Evolutionary conservation across 257 asterid genomes (phyloP).

Genomic region (Nyctanthes arbortristis): DNA sequence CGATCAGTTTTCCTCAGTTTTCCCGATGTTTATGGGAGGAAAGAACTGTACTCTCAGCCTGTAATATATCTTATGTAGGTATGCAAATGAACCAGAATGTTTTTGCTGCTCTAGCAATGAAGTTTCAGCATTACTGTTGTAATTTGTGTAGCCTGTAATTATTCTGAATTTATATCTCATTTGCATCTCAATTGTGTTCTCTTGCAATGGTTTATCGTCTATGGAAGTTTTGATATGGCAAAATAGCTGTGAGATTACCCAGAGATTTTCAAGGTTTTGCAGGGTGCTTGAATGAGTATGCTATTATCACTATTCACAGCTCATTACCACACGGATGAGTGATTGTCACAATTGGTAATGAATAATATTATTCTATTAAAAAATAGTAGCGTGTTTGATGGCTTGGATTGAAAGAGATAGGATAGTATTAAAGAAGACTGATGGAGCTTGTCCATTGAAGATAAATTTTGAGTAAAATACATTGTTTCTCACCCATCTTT

Average conservation of each 20-base stretch:
- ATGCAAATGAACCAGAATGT: conserved; percentile 16
- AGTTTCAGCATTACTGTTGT: neutral
- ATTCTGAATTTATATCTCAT: neutral
- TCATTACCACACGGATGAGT: too few species aligned
- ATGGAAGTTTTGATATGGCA: conserved; percentile 2
- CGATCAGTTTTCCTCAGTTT: conserved; percentile 13
- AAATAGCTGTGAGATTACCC: too few species aligned
- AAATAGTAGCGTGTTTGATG: too few species aligned
- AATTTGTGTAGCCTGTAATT: neutral
- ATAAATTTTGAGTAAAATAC: too few species aligned
- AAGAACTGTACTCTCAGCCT: neutral
- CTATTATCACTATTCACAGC: too few species aligned
- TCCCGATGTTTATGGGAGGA: conserved; percentile 18
- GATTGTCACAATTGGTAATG: too few species aligned
- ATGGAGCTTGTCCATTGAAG: too few species aligned
- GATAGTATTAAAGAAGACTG: too few species aligned
- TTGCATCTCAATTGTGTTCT: neutral
- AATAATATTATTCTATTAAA: too few species aligned
- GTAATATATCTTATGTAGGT: conserved; percentile 22
- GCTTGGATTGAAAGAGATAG: too few species aligned
- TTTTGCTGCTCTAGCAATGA: neutral
- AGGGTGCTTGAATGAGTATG: neutral
- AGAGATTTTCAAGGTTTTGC: too few species aligned
- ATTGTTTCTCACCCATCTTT: too few species aligned
- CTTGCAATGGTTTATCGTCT: neutral